Evolutionary conservation across 192 early-diverging fungal species (phyloP), one percentile per base, ranked within the genome.

Genomic region (Rhizophagus clarus): DNA sequence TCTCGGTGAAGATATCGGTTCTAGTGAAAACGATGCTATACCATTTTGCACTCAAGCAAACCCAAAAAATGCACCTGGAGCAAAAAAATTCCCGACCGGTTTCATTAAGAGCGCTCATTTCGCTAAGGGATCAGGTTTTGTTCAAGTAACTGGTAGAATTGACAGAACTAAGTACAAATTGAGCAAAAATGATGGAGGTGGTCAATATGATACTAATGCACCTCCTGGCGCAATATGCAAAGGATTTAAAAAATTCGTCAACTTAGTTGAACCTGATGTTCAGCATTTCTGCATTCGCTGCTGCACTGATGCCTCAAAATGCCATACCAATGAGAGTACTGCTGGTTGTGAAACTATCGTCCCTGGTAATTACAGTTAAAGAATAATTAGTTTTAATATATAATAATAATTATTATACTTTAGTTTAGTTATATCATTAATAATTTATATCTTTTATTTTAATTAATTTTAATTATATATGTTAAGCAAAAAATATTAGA

Each of bases 91-190:
- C 40, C 82, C 85, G 12, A n/a, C 28, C 1, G 88, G 86, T 5
- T 86, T 90, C 49, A 87, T 90, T 67, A 76, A 83, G 56, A 85
- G 86, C 0, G 86, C 84, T 37, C 81, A 87, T 66, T 88, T 84
- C 75, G 82, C 79, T 22, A 1, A 73, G 82, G 17, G 17, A 51
- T 0, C 2, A 45, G 83, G 75, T 1, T 90, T 86, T 37, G 86
- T 90, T 61, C 89, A 90, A 74, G 79, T 90, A 26, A 90, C 89
- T 67, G 89, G 89, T 63, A 75, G 79, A 62, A 88, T 90, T 31
- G 72, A 87, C 49, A 80, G 81, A 17, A 62, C 72, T 14, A 81
- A 81, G 56, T 87, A 83, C 29, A 70, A 70, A 1, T 49, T 88
- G 11, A 14, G 76, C 0, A 79, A 26, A 17, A 20, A 4, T 51